Evolutionary conservation across 2,329 filamentous ascomycete genomes (phyloP).

Genomic region (Colletotrichum simmondsii): DNA sequence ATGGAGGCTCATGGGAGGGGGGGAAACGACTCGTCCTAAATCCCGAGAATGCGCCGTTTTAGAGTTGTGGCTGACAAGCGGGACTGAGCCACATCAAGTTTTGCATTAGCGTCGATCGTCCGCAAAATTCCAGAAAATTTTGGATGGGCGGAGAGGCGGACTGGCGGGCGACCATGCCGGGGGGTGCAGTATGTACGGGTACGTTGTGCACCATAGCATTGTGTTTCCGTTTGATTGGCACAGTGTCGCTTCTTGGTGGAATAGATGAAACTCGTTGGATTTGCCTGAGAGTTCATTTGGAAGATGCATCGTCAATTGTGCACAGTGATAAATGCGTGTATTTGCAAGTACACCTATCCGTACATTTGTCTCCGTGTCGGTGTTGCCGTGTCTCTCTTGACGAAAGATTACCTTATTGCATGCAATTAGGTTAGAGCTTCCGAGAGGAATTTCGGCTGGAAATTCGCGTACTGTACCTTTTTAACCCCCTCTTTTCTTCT

Average conservation of each 20-base stretch:
- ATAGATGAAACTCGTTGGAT: conserved; percentile 16
- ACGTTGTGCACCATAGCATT: background rate
- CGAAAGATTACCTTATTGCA: background rate
- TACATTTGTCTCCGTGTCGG: background rate
- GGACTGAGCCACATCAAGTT: conserved; percentile 29
- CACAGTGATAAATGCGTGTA: background rate
- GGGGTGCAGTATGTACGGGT: background rate
- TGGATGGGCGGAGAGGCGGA: conserved; percentile 4
- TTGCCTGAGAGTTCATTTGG: background rate
- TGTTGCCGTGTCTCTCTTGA: background rate
- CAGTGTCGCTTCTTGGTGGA: background rate
- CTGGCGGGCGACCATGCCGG: background rate
- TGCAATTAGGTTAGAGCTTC: conserved; percentile 1
- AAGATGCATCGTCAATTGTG: background rate
- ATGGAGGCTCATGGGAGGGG: background rate
- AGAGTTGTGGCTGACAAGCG: conserved; percentile 34
- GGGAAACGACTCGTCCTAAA: conserved; percentile 9
- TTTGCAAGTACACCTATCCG: background rate
- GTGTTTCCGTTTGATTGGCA: conserved; percentile 25
- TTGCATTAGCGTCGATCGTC: conserved; percentile 34
- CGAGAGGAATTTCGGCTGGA: conserved; percentile 13
- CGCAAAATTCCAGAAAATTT: conserved; percentile 22
- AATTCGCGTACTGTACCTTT: background rate
- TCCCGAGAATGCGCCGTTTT: conserved; percentile 30
- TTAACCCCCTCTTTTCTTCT: background rate